Evolutionary conservation across 495 filamentous ascomycete genomes (phyloP).

Genomic region (Mytilinidion resinicola): DNA sequence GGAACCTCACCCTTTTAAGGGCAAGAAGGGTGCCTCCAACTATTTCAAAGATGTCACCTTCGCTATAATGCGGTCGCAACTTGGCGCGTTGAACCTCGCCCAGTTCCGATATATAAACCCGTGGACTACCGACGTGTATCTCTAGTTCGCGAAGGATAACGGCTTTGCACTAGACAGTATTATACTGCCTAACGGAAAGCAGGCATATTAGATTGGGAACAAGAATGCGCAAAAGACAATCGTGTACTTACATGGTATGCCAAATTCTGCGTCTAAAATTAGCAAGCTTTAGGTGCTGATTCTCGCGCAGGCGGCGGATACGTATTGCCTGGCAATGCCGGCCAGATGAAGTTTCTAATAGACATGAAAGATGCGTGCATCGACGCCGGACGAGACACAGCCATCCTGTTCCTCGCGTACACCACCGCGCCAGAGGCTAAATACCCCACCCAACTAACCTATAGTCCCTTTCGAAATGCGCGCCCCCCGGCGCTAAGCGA

Average conservation of each 20-base stretch:
- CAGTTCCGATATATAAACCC: conserved; percentile 33
- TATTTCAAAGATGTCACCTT: conserved; percentile 37
- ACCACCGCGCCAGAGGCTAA: conserved; percentile 46
- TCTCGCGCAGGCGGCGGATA: conserved; percentile 51
- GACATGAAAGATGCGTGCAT: conserved; percentile 42
- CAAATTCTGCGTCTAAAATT: conserved; percentile 1
- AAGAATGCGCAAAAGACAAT: conserved; percentile 51
- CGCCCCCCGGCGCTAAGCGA: too few species aligned
- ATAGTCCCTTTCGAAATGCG: too few species aligned
- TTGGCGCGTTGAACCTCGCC: conserved; percentile 24
- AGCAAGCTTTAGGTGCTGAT: neutral
- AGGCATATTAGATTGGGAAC: conserved; percentile 55
- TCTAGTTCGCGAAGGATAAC: conserved; percentile 39
- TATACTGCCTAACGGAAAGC: conserved; percentile 40
- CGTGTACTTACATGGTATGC: conserved; percentile 53
- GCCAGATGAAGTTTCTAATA: conserved; percentile 45
- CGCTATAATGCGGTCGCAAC: conserved; percentile 28
- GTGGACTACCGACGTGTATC: conserved; percentile 44
- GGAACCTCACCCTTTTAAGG: conserved; percentile 26
- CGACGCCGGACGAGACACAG: conserved; percentile 40
- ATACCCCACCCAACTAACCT: conserved; percentile 56
- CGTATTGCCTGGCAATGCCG: conserved; percentile 37
- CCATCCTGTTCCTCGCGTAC: conserved; percentile 50
- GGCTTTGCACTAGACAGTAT: conserved; percentile 45
- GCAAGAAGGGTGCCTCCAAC: conserved; percentile 23